Percentiles rank a stretch among this genome's conserved stretches.
Evolutionary conservation across 2,329 filamentous ascomycete species (phyloP).

Genomic region (Fusarium gaditjirri): DNA sequence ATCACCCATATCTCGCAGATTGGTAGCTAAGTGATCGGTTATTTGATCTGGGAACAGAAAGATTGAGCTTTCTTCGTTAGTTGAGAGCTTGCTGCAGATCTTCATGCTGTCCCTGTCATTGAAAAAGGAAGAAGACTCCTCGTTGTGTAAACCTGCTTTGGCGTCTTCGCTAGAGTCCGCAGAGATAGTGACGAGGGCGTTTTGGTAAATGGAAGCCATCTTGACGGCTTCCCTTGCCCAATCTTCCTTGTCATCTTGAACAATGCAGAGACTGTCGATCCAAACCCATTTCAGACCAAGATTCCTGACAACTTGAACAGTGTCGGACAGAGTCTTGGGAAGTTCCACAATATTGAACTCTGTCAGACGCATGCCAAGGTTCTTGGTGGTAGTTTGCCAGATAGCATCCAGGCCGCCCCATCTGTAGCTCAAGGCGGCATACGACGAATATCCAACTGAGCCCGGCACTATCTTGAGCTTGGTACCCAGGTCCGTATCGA

Average conservation of each 20-base stretch:
- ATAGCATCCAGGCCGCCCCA: constrained; percentile 1
- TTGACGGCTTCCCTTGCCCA: constrained; percentile 9
- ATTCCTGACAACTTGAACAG: neutral
- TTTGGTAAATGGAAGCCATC: constrained; percentile 8
- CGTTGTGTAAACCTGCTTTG: neutral
- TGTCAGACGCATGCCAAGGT: neutral
- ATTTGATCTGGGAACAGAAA: neutral
- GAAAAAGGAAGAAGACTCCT: neutral
- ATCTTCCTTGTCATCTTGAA: neutral
- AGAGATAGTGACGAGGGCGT: neutral
- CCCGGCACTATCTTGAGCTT: neutral
- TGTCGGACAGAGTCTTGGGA: neutral
- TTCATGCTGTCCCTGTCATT: neutral
- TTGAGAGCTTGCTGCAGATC: neutral
- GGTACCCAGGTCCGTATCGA: accelerated
- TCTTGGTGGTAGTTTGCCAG: constrained; percentile 1
- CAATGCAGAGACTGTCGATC: constrained; percentile 7
- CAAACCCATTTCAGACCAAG: neutral
- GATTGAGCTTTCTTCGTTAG: neutral
- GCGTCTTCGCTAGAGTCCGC: neutral
- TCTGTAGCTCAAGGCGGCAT: constrained; percentile 1
- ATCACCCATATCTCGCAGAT: neutral
- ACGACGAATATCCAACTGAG: neutral
- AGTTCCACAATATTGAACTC: neutral
- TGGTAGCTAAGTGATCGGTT: neutral